phyloP scores from a whole-genome alignment of 192 early-diverging fungal species.

The Umbelopsis sp. region DNA sequence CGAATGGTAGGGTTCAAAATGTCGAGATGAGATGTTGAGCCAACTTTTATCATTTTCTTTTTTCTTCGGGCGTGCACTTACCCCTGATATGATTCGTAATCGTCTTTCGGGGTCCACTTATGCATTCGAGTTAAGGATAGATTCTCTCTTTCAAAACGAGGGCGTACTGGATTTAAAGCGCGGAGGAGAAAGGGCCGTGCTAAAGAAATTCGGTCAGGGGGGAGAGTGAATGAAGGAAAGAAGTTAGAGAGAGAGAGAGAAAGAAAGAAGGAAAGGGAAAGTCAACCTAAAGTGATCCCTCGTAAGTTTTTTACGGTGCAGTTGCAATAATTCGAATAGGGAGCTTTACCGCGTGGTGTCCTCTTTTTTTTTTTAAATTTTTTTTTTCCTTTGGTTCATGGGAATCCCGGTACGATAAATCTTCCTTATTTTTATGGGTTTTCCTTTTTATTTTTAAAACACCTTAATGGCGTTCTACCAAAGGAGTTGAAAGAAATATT shows the following conservation, averaged over 20 bases:
- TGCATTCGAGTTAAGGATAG: neutral
- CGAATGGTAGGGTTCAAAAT: neutral
- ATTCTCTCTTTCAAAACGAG: neutral
- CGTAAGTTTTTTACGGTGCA: neutral
- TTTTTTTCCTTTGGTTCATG: neutral
- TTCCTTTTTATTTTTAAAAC: too few species aligned
- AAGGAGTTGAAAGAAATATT: neutral
- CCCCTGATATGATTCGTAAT: constrained; percentile 18
- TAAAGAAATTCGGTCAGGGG: neutral
- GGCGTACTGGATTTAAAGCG: neutral
- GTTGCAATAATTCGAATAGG: constrained; percentile 8
- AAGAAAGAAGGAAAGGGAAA: neutral
- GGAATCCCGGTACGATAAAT: neutral
- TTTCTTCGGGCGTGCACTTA: neutral
- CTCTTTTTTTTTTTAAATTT: neutral
- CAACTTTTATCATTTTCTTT: too few species aligned
- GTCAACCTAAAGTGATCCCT: neutral
- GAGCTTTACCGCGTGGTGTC: constrained; percentile 13
- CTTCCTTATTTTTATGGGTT: constrained; percentile 3
- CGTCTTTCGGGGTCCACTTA: constrained; percentile 16
- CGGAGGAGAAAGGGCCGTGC: neutral
- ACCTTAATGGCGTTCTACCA: neutral
- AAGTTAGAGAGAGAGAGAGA: neutral
- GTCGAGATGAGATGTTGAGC: neutral
- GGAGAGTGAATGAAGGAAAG: neutral